Percentiles rank a stretch among this genome's conserved stretches.
phyloP scores from a whole-genome alignment of 768 basidiomycete genomes.

The Plicaturopsis crispa region DNA sequence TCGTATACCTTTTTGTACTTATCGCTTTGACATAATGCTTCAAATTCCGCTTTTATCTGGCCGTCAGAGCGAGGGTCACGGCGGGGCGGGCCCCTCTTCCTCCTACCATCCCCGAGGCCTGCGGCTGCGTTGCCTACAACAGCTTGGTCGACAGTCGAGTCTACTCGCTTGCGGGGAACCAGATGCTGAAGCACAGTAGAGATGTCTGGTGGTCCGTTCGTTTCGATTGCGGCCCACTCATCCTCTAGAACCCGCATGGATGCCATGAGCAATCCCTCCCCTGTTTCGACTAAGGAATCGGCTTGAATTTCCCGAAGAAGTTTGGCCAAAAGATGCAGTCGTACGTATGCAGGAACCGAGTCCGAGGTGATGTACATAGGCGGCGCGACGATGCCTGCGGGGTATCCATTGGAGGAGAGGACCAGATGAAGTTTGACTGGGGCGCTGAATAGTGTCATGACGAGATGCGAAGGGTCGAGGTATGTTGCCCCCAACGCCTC shows the following conservation, averaged over 20 bases:
- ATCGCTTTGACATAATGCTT: slow-evolving; percentile 29
- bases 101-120: not conserved
- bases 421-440: slow-evolving; percentile 64
- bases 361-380: slow-evolving; percentile 72
- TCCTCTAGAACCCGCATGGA: slow-evolving; percentile 65
- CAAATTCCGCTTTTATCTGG: slow-evolving; percentile 48
- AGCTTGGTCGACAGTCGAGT: slow-evolving; percentile 5
- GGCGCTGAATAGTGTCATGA: slow-evolving; percentile 59
- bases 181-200: slow-evolving; percentile 59
- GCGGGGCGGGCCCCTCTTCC: slow-evolving; percentile 14
- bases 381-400: slow-evolving; percentile 41
- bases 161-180: slow-evolving; percentile 24
- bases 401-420: slow-evolving; percentile 38
- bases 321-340: slow-evolving; percentile 69
- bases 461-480: slow-evolving; percentile 35
- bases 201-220: slow-evolving; percentile 70
- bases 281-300: slow-evolving; percentile 50
- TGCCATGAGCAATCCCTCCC: slow-evolving; percentile 68
- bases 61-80: slow-evolving; percentile 37
- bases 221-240: slow-evolving; percentile 59
- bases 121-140: slow-evolving; percentile 2
- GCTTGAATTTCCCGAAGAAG: slow-evolving; percentile 51
- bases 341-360: slow-evolving; percentile 69
- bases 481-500: slow-evolving; percentile 51
- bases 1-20: slow-evolving; percentile 53